Percentiles rank a stretch among this genome's conserved stretches.
phyloP scores from a whole-genome alignment of 257 asterid genomes.

The Thymus quinquecostatus region DNA sequence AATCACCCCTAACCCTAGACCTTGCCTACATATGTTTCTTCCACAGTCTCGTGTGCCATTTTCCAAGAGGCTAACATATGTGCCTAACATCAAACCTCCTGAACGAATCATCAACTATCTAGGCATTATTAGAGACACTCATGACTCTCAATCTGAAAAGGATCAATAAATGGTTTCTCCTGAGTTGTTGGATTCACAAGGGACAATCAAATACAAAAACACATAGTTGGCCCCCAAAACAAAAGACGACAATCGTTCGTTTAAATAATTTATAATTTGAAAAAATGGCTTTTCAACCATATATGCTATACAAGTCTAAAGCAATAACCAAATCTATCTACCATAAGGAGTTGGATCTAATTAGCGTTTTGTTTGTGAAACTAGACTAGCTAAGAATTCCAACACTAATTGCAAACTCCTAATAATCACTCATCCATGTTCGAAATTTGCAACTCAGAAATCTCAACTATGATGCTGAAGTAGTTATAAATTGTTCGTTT shows the following conservation, averaged over 20 bases:
- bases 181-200: neutral
- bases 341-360: neutral
- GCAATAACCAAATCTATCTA: conserved; percentile 2
- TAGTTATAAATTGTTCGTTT: neutral
- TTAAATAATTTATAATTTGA: no score
- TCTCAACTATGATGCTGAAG: conserved; percentile 12
- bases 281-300: conserved; percentile 11
- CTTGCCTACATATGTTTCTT: no score
- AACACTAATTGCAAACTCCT: conserved; percentile 4
- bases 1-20: no score
- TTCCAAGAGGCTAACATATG: neutral
- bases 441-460: conserved; percentile 7
- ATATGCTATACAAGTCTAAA: neutral
- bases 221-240: conserved; percentile 8
- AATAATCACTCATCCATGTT: conserved; percentile 4
- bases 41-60: neutral
- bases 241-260: neutral
- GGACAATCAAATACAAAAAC: neutral
- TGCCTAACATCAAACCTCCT: conserved; percentile 2
- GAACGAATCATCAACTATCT: conserved; percentile 2
- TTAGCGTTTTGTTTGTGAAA: neutral
- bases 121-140: neutral
- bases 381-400: neutral
- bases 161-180: neutral
- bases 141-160: conserved; percentile 4